phyloP scores from a whole-genome alignment of 441 rosid genomes.

The Corymbia citriodora region DNA sequence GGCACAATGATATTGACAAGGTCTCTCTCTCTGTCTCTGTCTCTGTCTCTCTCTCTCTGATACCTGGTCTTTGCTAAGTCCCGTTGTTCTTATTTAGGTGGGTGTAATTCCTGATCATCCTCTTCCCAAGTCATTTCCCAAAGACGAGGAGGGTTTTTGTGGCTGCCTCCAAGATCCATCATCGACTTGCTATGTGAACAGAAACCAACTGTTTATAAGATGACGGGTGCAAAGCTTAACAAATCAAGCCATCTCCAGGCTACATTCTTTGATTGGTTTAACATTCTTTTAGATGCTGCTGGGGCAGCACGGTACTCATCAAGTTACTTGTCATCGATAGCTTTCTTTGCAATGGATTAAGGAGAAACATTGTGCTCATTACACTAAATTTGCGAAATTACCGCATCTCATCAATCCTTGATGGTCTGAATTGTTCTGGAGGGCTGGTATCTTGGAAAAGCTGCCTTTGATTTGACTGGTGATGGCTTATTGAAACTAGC shows the following conservation, averaged over 20 bases:
- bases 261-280: background rate
- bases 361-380: background rate
- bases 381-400: background rate
- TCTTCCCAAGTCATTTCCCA: conserved; percentile 69
- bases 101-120: conserved; percentile 93
- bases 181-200: conserved; percentile 60
- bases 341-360: background rate
- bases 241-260: background rate
- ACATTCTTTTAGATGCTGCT: background rate
- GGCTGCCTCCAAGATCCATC: conserved; percentile 71
- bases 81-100: conserved; percentile 31
- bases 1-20: conserved; percentile 81
- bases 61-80: background rate
- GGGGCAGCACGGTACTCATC: background rate
- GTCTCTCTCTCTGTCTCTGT: conserved; percentile 18
- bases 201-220: conserved; percentile 58
- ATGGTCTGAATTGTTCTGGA: background rate
- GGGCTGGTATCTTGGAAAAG: background rate
- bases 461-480: background rate
- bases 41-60: background rate
- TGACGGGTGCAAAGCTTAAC: conserved; percentile 13
- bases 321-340: background rate
- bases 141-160: conserved; percentile 69
- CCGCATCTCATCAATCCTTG: background rate
- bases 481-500: background rate